These are phyloP conservation scores for Sporisorium reilianum DNA, from an alignment of 1,284 basidiomycete genomes.

Conservation along the genomic window DNA sequence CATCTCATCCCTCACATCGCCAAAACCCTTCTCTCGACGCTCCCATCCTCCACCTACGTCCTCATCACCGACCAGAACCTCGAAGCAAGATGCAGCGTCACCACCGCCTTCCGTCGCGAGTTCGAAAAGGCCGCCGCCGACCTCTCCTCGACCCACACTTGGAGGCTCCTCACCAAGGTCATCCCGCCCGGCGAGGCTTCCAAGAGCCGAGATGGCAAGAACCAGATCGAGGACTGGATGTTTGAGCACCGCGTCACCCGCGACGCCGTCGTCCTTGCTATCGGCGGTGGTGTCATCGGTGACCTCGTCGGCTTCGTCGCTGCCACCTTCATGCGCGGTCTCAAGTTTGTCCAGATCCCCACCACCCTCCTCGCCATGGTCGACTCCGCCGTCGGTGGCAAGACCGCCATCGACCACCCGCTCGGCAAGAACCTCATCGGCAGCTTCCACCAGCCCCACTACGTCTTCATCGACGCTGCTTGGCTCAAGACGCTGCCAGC, in stretches of 20 bases:
- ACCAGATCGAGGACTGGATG: slow-evolving; percentile 92
- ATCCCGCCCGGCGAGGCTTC: slow-evolving; percentile 91
- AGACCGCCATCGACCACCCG: slow-evolving; percentile 97
- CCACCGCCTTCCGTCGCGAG: slow-evolving; percentile 66
- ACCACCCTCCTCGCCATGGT: slow-evolving; percentile 98
- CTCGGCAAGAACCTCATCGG: slow-evolving; percentile 98
- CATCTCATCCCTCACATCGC: slow-evolving; percentile 71
- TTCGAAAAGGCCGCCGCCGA: slow-evolving; percentile 61
- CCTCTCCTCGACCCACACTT: slow-evolving; percentile 63
- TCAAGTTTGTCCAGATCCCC: slow-evolving; percentile 94
- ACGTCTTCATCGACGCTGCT: slow-evolving; percentile 96
- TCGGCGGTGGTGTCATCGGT: slow-evolving; percentile 94
- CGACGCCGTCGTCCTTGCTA: slow-evolving; percentile 91
- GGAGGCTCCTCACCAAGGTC: slow-evolving; percentile 83
- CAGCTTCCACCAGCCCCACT: slow-evolving; percentile 97
- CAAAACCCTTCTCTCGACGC: slow-evolving; percentile 77
- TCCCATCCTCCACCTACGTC: slow-evolving; percentile 89
- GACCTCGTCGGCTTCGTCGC: slow-evolving; percentile 96
- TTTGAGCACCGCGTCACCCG: slow-evolving; percentile 88
- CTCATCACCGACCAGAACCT: slow-evolving; percentile 93
- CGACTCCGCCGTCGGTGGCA: slow-evolving; percentile 95
- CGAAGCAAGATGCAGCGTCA: slow-evolving; percentile 68
- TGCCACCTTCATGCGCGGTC: slow-evolving; percentile 82
- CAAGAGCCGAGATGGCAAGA: slow-evolving; percentile 92
- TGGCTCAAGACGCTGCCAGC: slow-evolving; percentile 93